A percentile compares a stretch with the other conserved stretches of the same genome.
Evolutionary conservation across 2,329 filamentous ascomycete species (phyloP).

Genomic region (Xylaria sp.): DNA sequence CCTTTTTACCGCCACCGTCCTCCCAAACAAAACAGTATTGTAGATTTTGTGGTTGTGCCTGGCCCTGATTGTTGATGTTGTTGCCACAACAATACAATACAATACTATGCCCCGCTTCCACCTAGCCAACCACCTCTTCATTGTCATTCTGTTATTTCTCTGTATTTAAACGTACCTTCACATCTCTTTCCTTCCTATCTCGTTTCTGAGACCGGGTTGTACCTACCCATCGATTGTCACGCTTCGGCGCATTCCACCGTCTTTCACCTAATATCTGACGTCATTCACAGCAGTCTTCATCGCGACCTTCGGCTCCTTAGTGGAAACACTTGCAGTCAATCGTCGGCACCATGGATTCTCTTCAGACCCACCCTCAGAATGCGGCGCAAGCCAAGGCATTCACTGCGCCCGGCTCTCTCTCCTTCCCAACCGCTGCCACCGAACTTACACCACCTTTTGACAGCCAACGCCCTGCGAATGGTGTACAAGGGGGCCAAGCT

Average conservation of each 20-base stretch:
- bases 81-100: neutral
- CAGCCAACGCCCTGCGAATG: conserved; percentile 59
- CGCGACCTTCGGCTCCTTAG: conserved; percentile 19
- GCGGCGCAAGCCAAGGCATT: conserved; percentile 96
- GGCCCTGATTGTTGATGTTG: neutral
- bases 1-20: neutral
- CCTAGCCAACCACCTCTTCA: neutral
- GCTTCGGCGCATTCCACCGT: neutral
- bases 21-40: neutral
- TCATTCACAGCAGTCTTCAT: conserved; percentile 10
- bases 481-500: conserved; percentile 68
- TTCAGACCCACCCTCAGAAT: conserved; percentile 80
- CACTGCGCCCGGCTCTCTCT: conserved; percentile 90
- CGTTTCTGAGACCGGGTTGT: neutral
- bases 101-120: neutral
- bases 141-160: neutral
- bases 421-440: conserved; percentile 85
- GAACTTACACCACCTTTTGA: conserved; percentile 84
- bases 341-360: conserved; percentile 47
- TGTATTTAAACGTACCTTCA: neutral
- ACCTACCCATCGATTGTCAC: neutral
- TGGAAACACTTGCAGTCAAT: conserved; percentile 30
- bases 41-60: conserved; percentile 2
- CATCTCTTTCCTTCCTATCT: neutral
- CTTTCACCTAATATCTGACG: conserved; percentile 24